Percentiles rank a stretch among this genome's conserved stretches.
These are phyloP conservation scores for Mallotus japonicus DNA, from an alignment of 441 rosid genomes.

Conservation along the genomic window DNA sequence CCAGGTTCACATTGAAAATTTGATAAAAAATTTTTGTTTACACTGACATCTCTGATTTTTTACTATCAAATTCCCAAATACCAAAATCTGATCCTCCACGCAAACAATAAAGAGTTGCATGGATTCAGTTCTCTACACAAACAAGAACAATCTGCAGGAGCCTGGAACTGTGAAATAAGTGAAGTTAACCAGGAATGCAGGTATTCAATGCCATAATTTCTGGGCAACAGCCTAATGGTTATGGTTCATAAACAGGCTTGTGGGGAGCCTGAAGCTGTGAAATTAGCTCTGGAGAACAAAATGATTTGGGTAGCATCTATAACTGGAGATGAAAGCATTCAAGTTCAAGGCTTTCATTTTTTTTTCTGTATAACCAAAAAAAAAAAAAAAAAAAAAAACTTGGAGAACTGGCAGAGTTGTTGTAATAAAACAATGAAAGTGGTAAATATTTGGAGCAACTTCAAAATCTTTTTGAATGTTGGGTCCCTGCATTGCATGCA, in stretches of 20 bases:
- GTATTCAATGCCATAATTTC: not conserved
- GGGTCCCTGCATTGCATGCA: not conserved
- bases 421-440: not conserved
- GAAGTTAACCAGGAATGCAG: conserved; percentile 8
- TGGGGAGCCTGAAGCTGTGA: not conserved
- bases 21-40: conserved; percentile 13
- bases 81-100: not conserved
- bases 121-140: not conserved
- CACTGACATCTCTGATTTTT: conserved; percentile 13
- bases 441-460: not conserved
- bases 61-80: not conserved
- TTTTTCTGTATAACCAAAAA: not conserved
- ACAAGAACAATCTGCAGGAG: not conserved
- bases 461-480: not conserved
- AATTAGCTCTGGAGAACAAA: too few species aligned
- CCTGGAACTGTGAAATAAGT: conserved; percentile 20
- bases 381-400: not conserved
- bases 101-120: not conserved
- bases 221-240: not conserved
- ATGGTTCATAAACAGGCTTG: too few species aligned
- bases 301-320: not conserved
- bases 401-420: not conserved
- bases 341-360: not conserved
- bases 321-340: not conserved
- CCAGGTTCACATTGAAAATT: conserved; percentile 54